Base-by-base conservation (phyloP, 2,329 filamentous ascomycete genomes). In the Xylaria sp. region DNA sequence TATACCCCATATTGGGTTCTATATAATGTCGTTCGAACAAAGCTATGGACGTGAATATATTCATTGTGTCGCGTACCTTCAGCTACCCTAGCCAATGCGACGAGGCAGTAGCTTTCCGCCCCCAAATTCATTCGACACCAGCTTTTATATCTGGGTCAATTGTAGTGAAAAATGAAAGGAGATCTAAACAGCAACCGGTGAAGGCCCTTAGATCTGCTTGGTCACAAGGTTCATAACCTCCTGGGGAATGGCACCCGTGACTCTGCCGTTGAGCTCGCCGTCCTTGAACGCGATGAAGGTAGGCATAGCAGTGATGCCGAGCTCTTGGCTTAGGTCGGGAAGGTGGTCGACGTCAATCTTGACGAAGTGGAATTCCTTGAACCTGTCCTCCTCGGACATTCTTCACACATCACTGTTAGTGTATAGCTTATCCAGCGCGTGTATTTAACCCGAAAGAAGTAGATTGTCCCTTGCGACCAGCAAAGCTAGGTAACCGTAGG, bases 321-420 rank as follows among this genome's bases (percentile, higher is more conserved):
- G 89, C 79, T 96, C 89, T 76, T 90, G 86, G 38, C 92, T 89
- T 59, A 97, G 87, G 0, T 92, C 89, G 73, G 90, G 84, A 48
- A 95, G 84, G 72, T 93, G 85, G 81, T 97, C 94, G 76, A 97
- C 94, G 81, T 98, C 94, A 79, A 97, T 85, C 88, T 97, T 96
- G 87, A 89, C 89, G 83, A 97, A 97, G 81, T 88, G 85, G 73
- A 91, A 86, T 73, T 84, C 80, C 72, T 87, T 81, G 83, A 87
- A 88, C 67, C 82, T 79, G 48, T 89, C 81, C 51, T 83, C 79
- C 51, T 90, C 80, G 76, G 89, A 88, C 80, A 88, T 85, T 72
- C 89, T 91, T 77, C 53, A n/a, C 33, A 28, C 2, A 40, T 20
- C 15, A 15, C 44, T 23, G 65, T 70, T 59, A 72, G 68, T 31